Conservation (phyloP, 345 rosid genomes). For the Citrus sp. region DNA sequence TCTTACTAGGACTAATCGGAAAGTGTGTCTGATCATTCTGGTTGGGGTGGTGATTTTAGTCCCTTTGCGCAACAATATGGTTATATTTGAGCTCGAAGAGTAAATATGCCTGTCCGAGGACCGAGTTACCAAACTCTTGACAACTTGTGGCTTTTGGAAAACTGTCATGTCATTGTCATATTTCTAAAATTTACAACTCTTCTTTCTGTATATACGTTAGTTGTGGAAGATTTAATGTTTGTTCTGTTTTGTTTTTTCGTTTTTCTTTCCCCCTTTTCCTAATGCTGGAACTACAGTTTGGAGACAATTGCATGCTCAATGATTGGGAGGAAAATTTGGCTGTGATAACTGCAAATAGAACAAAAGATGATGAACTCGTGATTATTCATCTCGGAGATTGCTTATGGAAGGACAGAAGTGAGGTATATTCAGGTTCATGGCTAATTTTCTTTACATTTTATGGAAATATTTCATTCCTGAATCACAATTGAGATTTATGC, state of each 20-base stretch:
- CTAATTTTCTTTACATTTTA: conserved; percentile 6
- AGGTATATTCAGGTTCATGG: conserved; percentile 46
- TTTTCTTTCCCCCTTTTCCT: neutral
- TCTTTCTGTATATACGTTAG: neutral
- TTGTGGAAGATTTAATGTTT: neutral
- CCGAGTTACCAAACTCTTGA: neutral
- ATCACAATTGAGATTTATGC: conserved; percentile 20
- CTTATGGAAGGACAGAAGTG: conserved; percentile 95
- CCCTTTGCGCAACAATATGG: neutral
- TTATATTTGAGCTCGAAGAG: neutral
- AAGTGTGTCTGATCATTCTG: neutral
- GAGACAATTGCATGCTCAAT: conserved; percentile 83
- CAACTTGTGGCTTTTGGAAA: neutral
- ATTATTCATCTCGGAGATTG: conserved; percentile 96
- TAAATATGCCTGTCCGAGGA: neutral
- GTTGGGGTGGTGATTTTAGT: neutral
- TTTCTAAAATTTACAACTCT: neutral
- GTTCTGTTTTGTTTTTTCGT: neutral
- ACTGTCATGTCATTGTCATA: neutral
- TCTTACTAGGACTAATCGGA: neutral
- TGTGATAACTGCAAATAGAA: conserved; percentile 93
- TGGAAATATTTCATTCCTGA: conserved; percentile 19
- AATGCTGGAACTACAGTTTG: conserved; percentile 42
- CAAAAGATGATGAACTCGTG: conserved; percentile 93
- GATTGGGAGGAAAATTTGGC: conserved; percentile 99